These are phyloP conservation scores for Monotropa hypopitys DNA, from an alignment of 179 eudicot genomes.

Conservation along the genomic window DNA sequence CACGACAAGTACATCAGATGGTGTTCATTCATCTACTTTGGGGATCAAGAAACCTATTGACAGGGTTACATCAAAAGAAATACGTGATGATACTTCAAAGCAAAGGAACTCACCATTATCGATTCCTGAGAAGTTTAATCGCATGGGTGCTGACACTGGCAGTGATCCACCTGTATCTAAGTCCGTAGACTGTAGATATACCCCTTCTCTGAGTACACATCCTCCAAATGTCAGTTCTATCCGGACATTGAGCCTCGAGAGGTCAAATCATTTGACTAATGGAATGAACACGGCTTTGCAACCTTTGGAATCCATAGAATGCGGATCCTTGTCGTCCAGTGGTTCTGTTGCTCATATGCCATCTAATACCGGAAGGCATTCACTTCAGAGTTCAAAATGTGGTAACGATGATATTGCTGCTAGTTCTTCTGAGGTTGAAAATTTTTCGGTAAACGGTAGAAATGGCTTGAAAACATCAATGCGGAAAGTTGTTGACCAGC, in stretches of 20 bases:
- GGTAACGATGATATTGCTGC: slow-evolving; percentile 12
- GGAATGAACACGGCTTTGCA: background rate
- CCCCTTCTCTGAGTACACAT: slow-evolving; percentile 9
- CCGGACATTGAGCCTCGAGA: slow-evolving; percentile 11
- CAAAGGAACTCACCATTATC: slow-evolving; percentile 14
- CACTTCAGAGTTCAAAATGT: slow-evolving; percentile 17
- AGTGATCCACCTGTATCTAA: slow-evolving; percentile 11
- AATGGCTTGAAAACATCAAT: slow-evolving; percentile 42
- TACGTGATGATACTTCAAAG: slow-evolving; percentile 9
- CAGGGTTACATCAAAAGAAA: slow-evolving; percentile 17
- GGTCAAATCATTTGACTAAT: slow-evolving; percentile 8
- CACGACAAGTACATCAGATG: slow-evolving; percentile 8
- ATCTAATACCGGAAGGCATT: slow-evolving; percentile 18
- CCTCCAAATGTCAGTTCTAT: slow-evolving; percentile 12
- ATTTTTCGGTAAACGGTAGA: slow-evolving; percentile 14
- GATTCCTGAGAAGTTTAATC: slow-evolving; percentile 9
- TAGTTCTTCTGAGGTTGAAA: slow-evolving; percentile 20
- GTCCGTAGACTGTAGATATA: slow-evolving; percentile 11
- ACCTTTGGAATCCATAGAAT: background rate
- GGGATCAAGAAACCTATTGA: slow-evolving; percentile 23
- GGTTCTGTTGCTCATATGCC: slow-evolving; percentile 20
- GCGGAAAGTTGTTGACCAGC: slow-evolving; percentile 50
- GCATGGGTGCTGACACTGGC: background rate
- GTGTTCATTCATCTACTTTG: slow-evolving; percentile 12
- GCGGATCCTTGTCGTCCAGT: slow-evolving; percentile 13